These are phyloP conservation scores for Sanghuangporus weigelae DNA, from an alignment of 1,284 basidiomycete species.

Conservation along the genomic window DNA sequence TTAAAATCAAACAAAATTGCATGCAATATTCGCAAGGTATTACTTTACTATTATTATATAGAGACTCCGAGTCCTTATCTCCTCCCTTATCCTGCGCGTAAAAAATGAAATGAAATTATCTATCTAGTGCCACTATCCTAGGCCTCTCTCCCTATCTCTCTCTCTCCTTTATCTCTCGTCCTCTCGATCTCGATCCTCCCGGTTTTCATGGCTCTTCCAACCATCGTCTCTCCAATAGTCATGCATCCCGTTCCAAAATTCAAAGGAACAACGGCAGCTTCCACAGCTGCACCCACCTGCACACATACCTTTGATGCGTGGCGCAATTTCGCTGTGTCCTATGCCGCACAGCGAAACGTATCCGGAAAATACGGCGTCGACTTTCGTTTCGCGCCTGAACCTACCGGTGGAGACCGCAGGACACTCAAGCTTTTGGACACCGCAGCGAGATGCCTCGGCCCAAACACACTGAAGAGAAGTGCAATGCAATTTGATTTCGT, in stretches of 20 bases:
- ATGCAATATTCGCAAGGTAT: too few species aligned
- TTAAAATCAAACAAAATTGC: too few species aligned
- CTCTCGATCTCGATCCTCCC: background rate
- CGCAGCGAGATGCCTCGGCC: background rate
- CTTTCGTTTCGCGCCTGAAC: background rate
- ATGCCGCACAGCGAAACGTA: background rate
- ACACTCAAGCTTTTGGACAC: background rate
- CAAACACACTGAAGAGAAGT: background rate
- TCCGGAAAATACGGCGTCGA: conserved; percentile 4
- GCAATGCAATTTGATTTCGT: conserved; percentile 5
- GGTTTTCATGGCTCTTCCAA: background rate
- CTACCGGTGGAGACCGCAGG: background rate
- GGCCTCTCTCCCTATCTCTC: background rate
- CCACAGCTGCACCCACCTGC: background rate
- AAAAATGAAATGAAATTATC: background rate
- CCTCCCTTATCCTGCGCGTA: background rate
- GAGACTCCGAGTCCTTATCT: background rate
- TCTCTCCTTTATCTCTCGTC: background rate
- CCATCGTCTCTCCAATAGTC: background rate
- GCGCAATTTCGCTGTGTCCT: background rate
- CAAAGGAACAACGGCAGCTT: background rate
- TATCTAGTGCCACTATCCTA: background rate
- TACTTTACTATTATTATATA: background rate
- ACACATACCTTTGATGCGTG: conserved; percentile 4
- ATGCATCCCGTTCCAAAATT: background rate